A percentile compares a stretch with the other conserved stretches of the same genome.
phyloP scores from a whole-genome alignment of 805 yeast species.

The Hanseniaspora guilliermondii region DNA sequence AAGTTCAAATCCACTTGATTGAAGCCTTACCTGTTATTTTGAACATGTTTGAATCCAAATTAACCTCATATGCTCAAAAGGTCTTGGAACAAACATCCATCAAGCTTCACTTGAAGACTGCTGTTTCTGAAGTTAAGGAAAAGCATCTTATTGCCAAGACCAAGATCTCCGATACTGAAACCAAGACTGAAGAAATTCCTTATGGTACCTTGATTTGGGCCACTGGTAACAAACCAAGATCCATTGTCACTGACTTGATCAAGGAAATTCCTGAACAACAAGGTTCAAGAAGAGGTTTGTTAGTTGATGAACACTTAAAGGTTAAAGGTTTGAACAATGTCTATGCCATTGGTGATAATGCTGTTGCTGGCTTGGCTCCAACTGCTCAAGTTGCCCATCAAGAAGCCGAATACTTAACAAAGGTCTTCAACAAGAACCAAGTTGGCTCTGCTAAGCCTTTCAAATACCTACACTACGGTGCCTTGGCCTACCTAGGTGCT shows the following conservation, averaged over 20 bases:
- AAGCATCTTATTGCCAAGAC: conserved; percentile 59
- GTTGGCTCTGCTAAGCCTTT: conserved; percentile 39
- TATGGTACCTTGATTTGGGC: conserved; percentile 95
- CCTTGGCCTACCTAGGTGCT: conserved; percentile 83
- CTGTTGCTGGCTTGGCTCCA: conserved; percentile 79
- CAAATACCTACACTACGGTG: conserved; percentile 77
- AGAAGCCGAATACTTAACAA: conserved; percentile 72
- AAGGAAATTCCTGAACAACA: conserved; percentile 64
- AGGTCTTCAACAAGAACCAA: conserved; percentile 47
- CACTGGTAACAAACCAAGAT: conserved; percentile 85
- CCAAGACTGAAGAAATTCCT: conserved; percentile 49
- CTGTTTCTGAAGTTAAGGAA: conserved; percentile 75
- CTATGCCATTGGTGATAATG: conserved; percentile 88
- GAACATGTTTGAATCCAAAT: conserved; percentile 36
- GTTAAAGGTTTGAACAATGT: conserved; percentile 74
- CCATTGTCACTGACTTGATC: conserved; percentile 53
- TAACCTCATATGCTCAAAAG: conserved; percentile 34
- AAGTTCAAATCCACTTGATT: conserved; percentile 71
- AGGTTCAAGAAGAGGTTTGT: conserved; percentile 74
- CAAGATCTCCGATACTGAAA: conserved; percentile 59
- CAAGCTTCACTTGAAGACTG: conserved; percentile 68
- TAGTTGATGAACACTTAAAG: conserved; percentile 64
- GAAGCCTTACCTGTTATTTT: conserved; percentile 87
- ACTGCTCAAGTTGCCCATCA: conserved; percentile 97
- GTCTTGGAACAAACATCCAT: conserved; percentile 42